phyloP scores from a whole-genome alignment of 2,329 filamentous ascomycete species.

The Fusarium protoensiforme region DNA sequence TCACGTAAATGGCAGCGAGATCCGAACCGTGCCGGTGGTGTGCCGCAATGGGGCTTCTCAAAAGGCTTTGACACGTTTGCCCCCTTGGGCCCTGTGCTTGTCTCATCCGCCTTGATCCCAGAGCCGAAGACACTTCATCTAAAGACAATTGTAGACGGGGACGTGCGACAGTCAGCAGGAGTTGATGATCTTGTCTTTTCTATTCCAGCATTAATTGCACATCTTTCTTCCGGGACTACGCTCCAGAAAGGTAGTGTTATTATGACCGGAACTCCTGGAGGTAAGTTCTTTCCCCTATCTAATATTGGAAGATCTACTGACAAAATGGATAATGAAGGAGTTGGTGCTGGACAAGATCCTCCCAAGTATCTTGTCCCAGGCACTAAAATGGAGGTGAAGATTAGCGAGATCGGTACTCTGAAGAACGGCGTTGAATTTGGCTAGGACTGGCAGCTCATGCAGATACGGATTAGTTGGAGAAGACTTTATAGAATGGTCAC shows the following conservation, averaged over 20 bases:
- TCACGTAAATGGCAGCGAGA: constrained; percentile 64
- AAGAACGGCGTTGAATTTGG: constrained; percentile 48
- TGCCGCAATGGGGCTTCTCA: constrained; percentile 67
- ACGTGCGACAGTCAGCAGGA: constrained; percentile 56
- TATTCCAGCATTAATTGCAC: constrained; percentile 49
- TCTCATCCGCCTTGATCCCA: constrained; percentile 53
- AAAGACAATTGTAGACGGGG: constrained; percentile 59
- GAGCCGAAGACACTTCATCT: constrained; percentile 57
- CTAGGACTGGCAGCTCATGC: neutral
- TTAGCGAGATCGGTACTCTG: constrained; percentile 54
- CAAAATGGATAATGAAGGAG: constrained; percentile 32
- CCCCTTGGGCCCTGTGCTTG: constrained; percentile 61
- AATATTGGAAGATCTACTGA: neutral
- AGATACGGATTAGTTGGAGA: neutral
- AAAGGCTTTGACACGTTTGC: constrained; percentile 68
- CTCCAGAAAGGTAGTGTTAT: constrained; percentile 56
- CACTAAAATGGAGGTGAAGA: constrained; percentile 52
- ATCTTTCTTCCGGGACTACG: constrained; percentile 55
- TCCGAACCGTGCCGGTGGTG: constrained; percentile 57
- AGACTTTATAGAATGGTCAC: neutral
- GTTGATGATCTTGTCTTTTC: constrained; percentile 59
- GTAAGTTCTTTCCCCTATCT: neutral
- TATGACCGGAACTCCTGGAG: constrained; percentile 59
- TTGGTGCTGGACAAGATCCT: constrained; percentile 56
- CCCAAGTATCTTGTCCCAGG: constrained; percentile 52